These are phyloP conservation scores for Euphorbia celastroides DNA, from an alignment of 441 rosid genomes.

Conservation along the genomic window DNA sequence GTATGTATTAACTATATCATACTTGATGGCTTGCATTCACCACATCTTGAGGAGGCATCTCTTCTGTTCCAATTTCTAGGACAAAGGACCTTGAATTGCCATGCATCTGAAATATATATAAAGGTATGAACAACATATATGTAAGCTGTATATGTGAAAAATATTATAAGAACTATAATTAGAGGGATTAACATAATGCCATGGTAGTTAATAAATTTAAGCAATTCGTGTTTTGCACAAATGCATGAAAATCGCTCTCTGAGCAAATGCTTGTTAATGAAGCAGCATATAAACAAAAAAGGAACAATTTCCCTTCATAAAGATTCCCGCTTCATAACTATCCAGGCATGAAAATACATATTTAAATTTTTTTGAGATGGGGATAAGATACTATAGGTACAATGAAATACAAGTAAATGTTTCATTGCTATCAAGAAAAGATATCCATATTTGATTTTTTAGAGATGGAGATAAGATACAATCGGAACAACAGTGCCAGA, in stretches of 20 bases:
- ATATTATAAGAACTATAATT: not conserved
- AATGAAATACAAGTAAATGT: slow-evolving; percentile 16
- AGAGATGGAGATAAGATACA: too few relatives aligned
- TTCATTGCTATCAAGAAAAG: slow-evolving; percentile 44
- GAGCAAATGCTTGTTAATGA: not conserved
- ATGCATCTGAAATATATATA: slow-evolving; percentile 42
- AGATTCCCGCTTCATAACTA: not conserved
- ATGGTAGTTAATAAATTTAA: not conserved
- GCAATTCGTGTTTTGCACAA: too few relatives aligned
- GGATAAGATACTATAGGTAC: not conserved
- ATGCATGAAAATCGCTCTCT: not conserved
- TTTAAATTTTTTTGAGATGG: not conserved
- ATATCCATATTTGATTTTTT: not conserved
- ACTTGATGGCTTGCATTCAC: slow-evolving; percentile 83
- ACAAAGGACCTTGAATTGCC: slow-evolving; percentile 60
- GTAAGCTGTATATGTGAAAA: not conserved
- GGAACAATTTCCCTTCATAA: not conserved
- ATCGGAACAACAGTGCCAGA: slow-evolving; percentile 35
- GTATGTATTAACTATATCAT: slow-evolving; percentile 23
- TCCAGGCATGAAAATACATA: not conserved
- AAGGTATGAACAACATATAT: not conserved
- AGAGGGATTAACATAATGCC: not conserved
- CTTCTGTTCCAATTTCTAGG: slow-evolving; percentile 96
- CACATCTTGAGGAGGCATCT: slow-evolving; percentile 93
- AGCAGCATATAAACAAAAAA: not conserved